Evolutionary conservation across 2,329 filamentous ascomycete genomes (phyloP), one percentile per base, ranked within the genome.

Genomic region (Dichotomopilus funicola): DNA sequence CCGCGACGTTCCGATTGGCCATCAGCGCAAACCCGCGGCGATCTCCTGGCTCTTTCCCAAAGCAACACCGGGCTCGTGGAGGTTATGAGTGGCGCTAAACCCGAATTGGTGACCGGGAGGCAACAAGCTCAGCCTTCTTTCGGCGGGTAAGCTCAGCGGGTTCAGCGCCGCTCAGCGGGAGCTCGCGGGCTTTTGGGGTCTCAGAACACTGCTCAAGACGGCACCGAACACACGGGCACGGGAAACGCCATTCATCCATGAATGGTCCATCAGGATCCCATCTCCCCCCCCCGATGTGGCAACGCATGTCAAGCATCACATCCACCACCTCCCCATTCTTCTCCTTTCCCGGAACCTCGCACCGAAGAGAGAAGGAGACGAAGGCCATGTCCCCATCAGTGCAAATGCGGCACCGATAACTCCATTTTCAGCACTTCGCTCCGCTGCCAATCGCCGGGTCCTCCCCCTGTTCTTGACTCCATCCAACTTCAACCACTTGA

Each of bases 101-200:
- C 57, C 37, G 8, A 55, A 57, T 59, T 33, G 59, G 63, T 63
- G 59, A 63, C 63, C 62, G 62, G 62, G 59, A 55, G 53, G 49
- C 19, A 27, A 47, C 49, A 59, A 46, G 51, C 61, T 63, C 60
- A 64, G 60, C 61, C 61, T 47, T 56, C 44, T 40, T 31, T 10
- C 11, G 27, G 49, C 34, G 12, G 49, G 34, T 19, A 27, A 27
- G 19, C 19, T 27, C 19, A 27, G 19, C 19, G 19, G 19, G 19
- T 27, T 27, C 19, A 27, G 19, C 19, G 19, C 19, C 19, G 19
- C 19, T 27, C 19, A 27, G 19, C 19, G 19, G 19, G 19, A 27
- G 19, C 19, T 27, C 19, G 19, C 19, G 19, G 19, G 19, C 19
- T 27, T 27, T 27, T 27, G 54, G 34, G 44, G 35, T 13, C 6